Base-by-base conservation (phyloP, 495 filamentous ascomycete species). In the Aspergillus ellipticus region DNA sequence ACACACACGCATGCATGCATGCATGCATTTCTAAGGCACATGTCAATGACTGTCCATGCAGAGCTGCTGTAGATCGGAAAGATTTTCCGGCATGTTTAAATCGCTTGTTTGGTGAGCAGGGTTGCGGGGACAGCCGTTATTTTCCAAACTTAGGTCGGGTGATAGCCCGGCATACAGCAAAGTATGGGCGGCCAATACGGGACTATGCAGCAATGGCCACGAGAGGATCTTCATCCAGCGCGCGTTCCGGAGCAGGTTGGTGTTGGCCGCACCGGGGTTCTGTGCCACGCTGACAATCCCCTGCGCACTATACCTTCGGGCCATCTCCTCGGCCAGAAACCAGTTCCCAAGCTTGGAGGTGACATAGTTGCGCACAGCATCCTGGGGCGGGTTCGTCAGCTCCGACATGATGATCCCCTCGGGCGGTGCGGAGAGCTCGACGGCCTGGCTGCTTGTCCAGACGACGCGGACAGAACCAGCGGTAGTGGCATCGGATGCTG, bases 131-230 rank as follows among this genome's bases (percentile, higher is more conserved):
- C n/a, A n/a, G 0, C 75, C 75, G 19, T 61, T 69, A 16, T 65
- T 63, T 33, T 66, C 57, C 22, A 55, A 35, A 21, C 53, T 63
- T 13, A 79, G 60, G 6, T 79, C 71, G 11, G 60, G 29, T 1
- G 68, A 68, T 7, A 79, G 41, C 1, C 74, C 75, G 3, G 77
- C 73, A 54, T 68, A 81, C 7, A 79, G 59, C 53, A 69, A 57
- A 0, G 74, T 80, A 49, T 77, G 70, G 1, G 73, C 76, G 1
- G 71, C 70, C 33, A 63, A 17, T n/a, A 56, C 58, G 13, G 68
- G 52, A 11, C 54, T 33, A 46, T 73, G 49, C 2, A 74, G 57
- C 19, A 77, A 17, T n/a, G 64, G 48, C 16, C 41, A 49, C 17
- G 63, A 53, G n/a, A 64, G 35, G 26, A 62, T 39, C 39, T 58